phyloP scores from a whole-genome alignment of 1,284 basidiomycete species.

The Cutaneotrichosporon sp. region DNA sequence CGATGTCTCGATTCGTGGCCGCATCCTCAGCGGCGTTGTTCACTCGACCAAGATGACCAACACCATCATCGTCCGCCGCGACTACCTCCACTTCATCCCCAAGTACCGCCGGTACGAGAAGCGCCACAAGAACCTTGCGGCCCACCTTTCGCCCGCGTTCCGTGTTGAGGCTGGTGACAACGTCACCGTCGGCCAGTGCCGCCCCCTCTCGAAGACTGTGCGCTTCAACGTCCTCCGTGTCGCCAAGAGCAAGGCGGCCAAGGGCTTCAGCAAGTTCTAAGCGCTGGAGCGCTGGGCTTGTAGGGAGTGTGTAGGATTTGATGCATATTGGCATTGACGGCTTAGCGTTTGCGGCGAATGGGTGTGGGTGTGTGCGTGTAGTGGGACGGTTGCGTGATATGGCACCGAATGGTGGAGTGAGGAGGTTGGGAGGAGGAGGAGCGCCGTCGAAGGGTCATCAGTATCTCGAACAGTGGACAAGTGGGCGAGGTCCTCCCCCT shows the following conservation, averaged over 20 bases:
- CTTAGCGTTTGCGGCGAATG: neutral
- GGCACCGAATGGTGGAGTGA: too few relatives aligned
- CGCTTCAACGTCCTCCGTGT: constrained; percentile 97
- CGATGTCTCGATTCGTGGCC: constrained; percentile 94
- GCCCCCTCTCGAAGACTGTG: constrained; percentile 98
- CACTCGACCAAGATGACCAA: constrained; percentile 98
- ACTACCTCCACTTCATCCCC: constrained; percentile 96
- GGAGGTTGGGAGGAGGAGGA: too few relatives aligned
- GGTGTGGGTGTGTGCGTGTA: neutral
- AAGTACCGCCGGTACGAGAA: constrained; percentile 99
- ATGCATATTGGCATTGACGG: constrained; percentile 25
- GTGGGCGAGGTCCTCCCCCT: too few relatives aligned
- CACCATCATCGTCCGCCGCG: constrained; percentile 95
- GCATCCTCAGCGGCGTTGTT: constrained; percentile 95
- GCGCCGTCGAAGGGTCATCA: too few relatives aligned
- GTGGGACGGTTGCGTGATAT: too few relatives aligned
- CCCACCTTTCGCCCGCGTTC: constrained; percentile 97
- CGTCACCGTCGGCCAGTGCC: constrained; percentile 98
- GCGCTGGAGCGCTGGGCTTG: constrained; percentile 15
- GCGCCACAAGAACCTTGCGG: constrained; percentile 97
- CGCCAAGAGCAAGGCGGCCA: constrained; percentile 79
- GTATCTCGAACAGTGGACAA: too few relatives aligned
- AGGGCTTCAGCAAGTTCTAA: constrained; percentile 94
- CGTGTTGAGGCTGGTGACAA: constrained; percentile 89
- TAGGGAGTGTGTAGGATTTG: constrained; percentile 23